Percentiles rank a stretch among this genome's conserved stretches.
These are phyloP conservation scores for Salix udensis DNA, from an alignment of 345 rosid genomes.

Conservation along the genomic window DNA sequence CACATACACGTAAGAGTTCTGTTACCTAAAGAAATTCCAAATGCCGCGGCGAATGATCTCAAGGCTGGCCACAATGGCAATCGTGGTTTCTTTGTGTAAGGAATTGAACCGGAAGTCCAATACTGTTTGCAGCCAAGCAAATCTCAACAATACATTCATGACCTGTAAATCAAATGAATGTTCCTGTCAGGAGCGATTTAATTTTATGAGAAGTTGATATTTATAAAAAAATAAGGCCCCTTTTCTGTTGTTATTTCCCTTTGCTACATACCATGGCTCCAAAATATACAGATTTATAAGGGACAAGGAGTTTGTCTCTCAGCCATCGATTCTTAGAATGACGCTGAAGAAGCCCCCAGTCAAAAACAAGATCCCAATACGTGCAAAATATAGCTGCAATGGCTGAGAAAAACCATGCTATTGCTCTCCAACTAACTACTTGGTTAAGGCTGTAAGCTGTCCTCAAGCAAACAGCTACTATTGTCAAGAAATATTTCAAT, in stretches of 20 bases:
- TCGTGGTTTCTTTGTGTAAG: constrained; percentile 37
- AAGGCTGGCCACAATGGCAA: constrained; percentile 52
- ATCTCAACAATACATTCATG: constrained; percentile 50
- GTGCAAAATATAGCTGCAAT: constrained; percentile 45
- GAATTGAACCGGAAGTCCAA: constrained; percentile 23
- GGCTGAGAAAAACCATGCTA: constrained; percentile 45
- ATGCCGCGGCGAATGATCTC: constrained; percentile 73
- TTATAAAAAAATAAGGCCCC: background rate
- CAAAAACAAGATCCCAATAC: constrained; percentile 64
- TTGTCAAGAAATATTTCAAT: constrained; percentile 48
- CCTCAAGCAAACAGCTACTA: constrained; percentile 54
- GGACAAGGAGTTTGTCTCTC: constrained; percentile 64
- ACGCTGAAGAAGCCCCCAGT: constrained; percentile 67
- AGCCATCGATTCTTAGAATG: constrained; percentile 51
- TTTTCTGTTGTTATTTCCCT: too few relatives aligned
- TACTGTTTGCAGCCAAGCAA: constrained; percentile 70
- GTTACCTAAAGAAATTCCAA: constrained; percentile 71
- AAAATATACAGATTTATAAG: constrained; percentile 45
- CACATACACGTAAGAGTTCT: background rate
- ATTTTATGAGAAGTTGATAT: background rate
- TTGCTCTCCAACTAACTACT: constrained; percentile 33
- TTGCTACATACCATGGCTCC: constrained; percentile 48
- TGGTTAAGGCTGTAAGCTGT: constrained; percentile 43
- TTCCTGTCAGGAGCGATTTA: background rate
- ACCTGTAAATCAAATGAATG: constrained; percentile 26